Percentiles rank a stretch among this genome's conserved stretches.
These are phyloP conservation scores for Centella asiatica DNA, from an alignment of 129 eudicot species.

Conservation along the genomic window DNA sequence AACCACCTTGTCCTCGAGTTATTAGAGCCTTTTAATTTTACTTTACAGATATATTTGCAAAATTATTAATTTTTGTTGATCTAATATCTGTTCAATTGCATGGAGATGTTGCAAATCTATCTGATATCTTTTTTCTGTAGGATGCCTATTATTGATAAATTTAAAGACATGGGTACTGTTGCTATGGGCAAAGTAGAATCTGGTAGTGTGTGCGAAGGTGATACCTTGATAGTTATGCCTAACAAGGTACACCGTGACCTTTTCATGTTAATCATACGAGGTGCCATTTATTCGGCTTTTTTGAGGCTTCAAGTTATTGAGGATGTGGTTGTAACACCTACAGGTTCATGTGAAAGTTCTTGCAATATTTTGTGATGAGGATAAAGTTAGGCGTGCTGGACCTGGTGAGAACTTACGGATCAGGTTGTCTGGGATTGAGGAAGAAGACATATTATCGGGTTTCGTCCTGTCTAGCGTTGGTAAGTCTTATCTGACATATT, in stretches of 20 bases:
- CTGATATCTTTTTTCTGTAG: conserved; percentile 22
- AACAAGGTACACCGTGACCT: conserved; percentile 41
- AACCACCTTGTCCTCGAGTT: too few species aligned
- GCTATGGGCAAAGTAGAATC: conserved; percentile 88
- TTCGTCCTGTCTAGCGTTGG: conserved; percentile 63
- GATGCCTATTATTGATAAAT: conserved; percentile 80
- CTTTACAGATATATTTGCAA: too few species aligned
- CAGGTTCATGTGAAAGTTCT: conserved; percentile 78
- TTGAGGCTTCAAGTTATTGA: background rate
- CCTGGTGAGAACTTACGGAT: conserved; percentile 87
- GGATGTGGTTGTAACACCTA: too few species aligned
- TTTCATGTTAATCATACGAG: background rate
- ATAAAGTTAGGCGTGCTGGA: conserved; percentile 59
- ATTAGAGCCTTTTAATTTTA: too few species aligned
- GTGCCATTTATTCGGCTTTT: background rate
- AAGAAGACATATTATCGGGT: conserved; percentile 68
- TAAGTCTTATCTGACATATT: conserved; percentile 19
- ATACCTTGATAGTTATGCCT: conserved; percentile 61
- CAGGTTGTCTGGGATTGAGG: conserved; percentile 72
- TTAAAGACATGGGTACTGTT: conserved; percentile 79
- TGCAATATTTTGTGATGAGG: conserved; percentile 57
- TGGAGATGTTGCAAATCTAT: background rate
- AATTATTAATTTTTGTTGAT: too few species aligned
- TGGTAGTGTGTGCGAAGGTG: conserved; percentile 74
- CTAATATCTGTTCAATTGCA: too few species aligned